phyloP scores from a whole-genome alignment of 2,329 filamentous ascomycete species.

The Colletotrichum sp. region DNA sequence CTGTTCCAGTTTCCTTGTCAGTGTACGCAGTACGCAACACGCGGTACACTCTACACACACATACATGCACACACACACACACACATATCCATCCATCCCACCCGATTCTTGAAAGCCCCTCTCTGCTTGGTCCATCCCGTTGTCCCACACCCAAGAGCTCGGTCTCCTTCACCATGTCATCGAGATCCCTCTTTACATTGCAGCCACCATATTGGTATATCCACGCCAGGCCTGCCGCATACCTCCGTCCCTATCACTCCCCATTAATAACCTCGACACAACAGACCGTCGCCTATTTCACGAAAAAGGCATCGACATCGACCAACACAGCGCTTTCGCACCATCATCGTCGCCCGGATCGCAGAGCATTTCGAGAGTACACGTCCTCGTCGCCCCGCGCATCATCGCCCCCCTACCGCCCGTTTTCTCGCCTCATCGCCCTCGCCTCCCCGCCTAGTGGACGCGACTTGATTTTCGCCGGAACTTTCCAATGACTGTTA shows the following conservation, averaged over 20 bases:
- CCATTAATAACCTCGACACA: neutral
- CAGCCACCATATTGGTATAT: slow-evolving; percentile 21
- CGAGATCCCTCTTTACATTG: slow-evolving; percentile 20
- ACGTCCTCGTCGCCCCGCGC: neutral
- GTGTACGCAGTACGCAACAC: neutral
- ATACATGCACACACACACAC: neutral
- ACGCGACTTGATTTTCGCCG: neutral
- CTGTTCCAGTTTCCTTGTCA: neutral
- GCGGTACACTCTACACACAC: neutral
- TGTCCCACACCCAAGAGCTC: slow-evolving; percentile 23
- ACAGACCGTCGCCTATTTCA: neutral
- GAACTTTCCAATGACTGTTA: neutral
- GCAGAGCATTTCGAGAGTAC: neutral
- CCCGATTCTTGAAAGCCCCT: slow-evolving; percentile 18
- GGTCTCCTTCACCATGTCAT: slow-evolving; percentile 24
- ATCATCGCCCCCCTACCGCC: neutral
- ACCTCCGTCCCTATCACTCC: neutral
- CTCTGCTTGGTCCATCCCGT: slow-evolving; percentile 21
- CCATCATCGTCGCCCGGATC: neutral
- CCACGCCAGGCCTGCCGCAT: slow-evolving; percentile 18
- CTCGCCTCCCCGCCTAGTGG: neutral
- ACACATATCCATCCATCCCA: slow-evolving; percentile 5
- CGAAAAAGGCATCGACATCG: neutral
- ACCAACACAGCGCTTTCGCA: neutral
- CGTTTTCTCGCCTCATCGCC: neutral